Percentiles rank a stretch among this genome's conserved stretches.
Evolutionary conservation across 2,329 filamentous ascomycete genomes (phyloP).

Genomic region (Penicillium sp.): DNA sequence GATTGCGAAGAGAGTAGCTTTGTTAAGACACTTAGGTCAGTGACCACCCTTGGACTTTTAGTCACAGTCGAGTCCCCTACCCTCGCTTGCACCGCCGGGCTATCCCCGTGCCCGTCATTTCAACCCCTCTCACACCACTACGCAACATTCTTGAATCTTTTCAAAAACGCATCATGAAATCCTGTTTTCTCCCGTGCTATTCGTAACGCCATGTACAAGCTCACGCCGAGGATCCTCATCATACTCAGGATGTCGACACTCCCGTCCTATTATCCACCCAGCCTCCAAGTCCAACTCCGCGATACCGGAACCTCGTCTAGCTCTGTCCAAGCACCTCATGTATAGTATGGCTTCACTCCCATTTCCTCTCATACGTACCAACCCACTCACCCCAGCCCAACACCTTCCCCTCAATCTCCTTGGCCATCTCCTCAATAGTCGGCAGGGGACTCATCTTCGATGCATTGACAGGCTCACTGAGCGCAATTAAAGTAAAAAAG

Average conservation of each 20-base stretch:
- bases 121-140: not conserved
- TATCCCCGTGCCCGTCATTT: too few relatives aligned
- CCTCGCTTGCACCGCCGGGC: too few relatives aligned
- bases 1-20: too few relatives aligned
- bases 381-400: constrained; percentile 55
- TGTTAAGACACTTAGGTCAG: too few relatives aligned
- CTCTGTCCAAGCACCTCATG: not conserved
- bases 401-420: constrained; percentile 52
- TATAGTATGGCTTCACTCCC: constrained; percentile 22
- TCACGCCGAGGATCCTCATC: not conserved
- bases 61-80: too few relatives aligned
- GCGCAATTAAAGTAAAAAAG: constrained; percentile 54
- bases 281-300: not conserved
- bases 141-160: not conserved
- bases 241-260: not conserved
- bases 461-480: constrained; percentile 48
- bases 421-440: constrained; percentile 47
- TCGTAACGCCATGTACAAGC: not conserved
- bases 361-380: constrained; percentile 49
- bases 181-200: not conserved
- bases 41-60: too few relatives aligned
- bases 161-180: not conserved
- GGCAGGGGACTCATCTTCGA: constrained; percentile 41
- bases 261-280: not conserved
- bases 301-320: not conserved